These are phyloP conservation scores for Gracilaria caudata DNA, from an alignment of 23 red algal genomes.

Conservation along the genomic window DNA sequence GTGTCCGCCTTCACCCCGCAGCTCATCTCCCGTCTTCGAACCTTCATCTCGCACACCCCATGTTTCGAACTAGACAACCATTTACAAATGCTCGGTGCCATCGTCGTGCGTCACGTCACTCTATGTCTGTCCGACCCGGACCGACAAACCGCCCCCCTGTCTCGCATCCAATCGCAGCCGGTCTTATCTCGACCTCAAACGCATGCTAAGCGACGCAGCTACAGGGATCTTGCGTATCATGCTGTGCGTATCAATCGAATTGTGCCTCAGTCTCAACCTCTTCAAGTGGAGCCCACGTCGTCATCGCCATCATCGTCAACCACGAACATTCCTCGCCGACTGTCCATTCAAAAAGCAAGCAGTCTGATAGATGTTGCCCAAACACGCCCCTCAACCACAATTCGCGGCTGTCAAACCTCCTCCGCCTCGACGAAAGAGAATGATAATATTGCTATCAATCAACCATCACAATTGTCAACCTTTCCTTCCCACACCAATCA, in stretches of 20 bases:
- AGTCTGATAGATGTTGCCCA: constrained; percentile 5
- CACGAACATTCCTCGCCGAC: constrained; percentile 18
- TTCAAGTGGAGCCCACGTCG: neutral
- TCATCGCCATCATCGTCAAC: neutral
- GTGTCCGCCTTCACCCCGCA: constrained; percentile 36
- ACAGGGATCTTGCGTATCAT: constrained; percentile 53
- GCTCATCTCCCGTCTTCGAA: constrained; percentile 38
- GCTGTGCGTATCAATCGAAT: constrained; percentile 54
- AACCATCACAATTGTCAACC: neutral
- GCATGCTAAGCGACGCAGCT: constrained; percentile 27
- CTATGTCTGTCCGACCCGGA: constrained; percentile 13
- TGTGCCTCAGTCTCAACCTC: constrained; percentile 24
- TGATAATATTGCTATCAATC: constrained; percentile 1
- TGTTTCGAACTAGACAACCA: constrained; percentile 35
- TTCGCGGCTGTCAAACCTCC: neutral
- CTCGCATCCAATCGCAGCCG: constrained; percentile 6
- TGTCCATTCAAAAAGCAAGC: constrained; percentile 28
- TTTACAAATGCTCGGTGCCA: constrained; percentile 43
- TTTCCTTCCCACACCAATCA: neutral
- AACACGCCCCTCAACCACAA: neutral
- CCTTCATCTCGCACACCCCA: constrained; percentile 29
- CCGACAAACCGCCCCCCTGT: no score
- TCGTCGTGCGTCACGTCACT: constrained; percentile 53
- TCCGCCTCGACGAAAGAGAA: constrained; percentile 1
- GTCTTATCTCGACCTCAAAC: neutral